Conservation (phyloP, 495 filamentous ascomycete species). For the Pyrenula aspistea region DNA sequence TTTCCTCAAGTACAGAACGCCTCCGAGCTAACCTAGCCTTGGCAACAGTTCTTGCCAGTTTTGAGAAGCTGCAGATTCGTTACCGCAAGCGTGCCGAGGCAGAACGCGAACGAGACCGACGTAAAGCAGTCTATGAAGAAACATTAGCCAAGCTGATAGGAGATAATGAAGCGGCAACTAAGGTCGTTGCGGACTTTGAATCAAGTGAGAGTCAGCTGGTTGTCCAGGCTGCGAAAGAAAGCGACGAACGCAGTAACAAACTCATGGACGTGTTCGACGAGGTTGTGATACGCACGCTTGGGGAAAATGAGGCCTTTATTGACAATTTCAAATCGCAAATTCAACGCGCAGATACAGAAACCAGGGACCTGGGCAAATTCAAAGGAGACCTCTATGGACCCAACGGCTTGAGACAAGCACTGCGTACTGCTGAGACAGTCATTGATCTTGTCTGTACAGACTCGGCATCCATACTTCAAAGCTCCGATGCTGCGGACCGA, state of each 20-base stretch:
- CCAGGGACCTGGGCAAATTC: conserved; percentile 5
- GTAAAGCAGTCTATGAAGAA: conserved; percentile 38
- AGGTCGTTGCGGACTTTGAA: conserved; percentile 40
- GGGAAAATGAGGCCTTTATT: conserved; percentile 38
- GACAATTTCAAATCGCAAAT: conserved; percentile 24
- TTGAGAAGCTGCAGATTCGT: conserved; percentile 33
- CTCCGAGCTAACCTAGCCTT: conserved; percentile 22
- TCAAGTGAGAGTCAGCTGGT: conserved; percentile 39
- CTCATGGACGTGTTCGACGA: conserved; percentile 43
- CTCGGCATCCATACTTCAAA: conserved; percentile 38
- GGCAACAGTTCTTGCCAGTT: conserved; percentile 33
- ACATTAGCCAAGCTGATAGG: conserved; percentile 39
- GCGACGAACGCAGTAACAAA: conserved; percentile 35
- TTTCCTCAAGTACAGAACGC: conserved; percentile 25
- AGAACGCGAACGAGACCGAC: conserved; percentile 37
- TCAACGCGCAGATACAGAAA: neutral
- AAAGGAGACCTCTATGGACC: conserved; percentile 13
- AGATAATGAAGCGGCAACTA: conserved; percentile 31
- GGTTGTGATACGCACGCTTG: conserved; percentile 37
- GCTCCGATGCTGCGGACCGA: conserved; percentile 34
- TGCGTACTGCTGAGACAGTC: conserved; percentile 29
- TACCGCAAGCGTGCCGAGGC: conserved; percentile 40
- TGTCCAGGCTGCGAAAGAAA: conserved; percentile 35
- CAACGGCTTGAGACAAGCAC: conserved; percentile 30
- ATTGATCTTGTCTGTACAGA: conserved; percentile 29